phyloP scores from a whole-genome alignment of 139 green algal genomes.

The Helicosporidium sp. region DNA sequence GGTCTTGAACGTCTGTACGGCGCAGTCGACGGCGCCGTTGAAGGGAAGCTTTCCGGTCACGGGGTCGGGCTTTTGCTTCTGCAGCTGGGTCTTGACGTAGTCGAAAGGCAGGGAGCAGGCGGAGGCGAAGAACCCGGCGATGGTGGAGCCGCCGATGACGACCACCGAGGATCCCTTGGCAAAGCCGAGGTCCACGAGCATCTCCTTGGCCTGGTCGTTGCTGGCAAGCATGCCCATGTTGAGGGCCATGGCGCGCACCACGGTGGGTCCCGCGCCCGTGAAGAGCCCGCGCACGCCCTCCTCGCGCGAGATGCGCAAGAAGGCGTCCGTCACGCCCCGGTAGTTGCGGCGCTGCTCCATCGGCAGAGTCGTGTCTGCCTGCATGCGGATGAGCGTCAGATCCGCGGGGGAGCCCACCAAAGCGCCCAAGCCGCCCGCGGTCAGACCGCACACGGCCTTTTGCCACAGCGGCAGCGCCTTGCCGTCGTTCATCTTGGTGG shows the following conservation, averaged over 20 bases:
- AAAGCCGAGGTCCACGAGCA: constrained; percentile 53
- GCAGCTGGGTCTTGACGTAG: constrained; percentile 91
- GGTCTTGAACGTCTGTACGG: constrained; percentile 41
- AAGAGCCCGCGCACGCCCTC: constrained; percentile 71
- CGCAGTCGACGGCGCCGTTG: constrained; percentile 72
- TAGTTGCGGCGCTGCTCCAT: constrained; percentile 73
- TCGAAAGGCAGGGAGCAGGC: constrained; percentile 88
- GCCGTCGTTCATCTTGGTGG: constrained; percentile 37
- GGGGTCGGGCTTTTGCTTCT: constrained; percentile 71
- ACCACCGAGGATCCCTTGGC: constrained; percentile 29
- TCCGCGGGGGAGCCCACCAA: constrained; percentile 87
- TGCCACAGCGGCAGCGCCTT: constrained; percentile 61
- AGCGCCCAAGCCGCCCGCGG: constrained; percentile 78
- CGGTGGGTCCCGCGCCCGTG: constrained; percentile 74
- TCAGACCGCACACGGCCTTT: constrained; percentile 69
- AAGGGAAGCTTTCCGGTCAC: constrained; percentile 33
- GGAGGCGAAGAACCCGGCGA: constrained; percentile 83
- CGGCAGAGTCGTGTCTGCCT: constrained; percentile 75
- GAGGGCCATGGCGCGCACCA: constrained; percentile 88
- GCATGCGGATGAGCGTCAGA: constrained; percentile 92
- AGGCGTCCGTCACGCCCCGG: constrained; percentile 53
- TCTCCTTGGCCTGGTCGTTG: constrained; percentile 95
- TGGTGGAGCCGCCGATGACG: constrained; percentile 45
- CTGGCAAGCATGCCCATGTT: constrained; percentile 99
- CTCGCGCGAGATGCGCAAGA: constrained; percentile 53